Base-by-base conservation (phyloP, 2,329 filamentous ascomycete genomes). In the Trichoderma hamatum region DNA sequence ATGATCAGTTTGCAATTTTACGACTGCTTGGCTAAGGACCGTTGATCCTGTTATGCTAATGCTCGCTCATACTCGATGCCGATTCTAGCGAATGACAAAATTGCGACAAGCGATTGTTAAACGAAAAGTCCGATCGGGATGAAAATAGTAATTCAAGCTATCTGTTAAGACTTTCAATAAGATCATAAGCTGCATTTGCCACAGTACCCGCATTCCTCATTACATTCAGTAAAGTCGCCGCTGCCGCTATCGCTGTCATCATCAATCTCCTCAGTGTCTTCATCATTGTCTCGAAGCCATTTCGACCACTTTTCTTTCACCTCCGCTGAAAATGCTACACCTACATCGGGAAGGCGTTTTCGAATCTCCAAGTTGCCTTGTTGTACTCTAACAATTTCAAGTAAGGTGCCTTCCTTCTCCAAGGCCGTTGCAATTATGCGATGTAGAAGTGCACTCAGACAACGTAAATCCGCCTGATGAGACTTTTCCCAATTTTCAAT, bases 401-500 rank as follows among this genome's bases (percentile, higher is more conserved):
- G 46, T 56, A 72, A 74, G 5, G 71, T 72, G 1, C 71, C 71
- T 0, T 60, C 11, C 5, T 59, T 46, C 24, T 68, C 49, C 3
- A 59, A 59, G 3, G 70, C 71, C 5, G 36, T 70, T n/a, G 69
- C 62, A 1, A 72, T 70, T 10, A 76, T 69, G 5, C 71, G 69
- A 28, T 70, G 70, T 2, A 78, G 70, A 3, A 78, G 74, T 14
- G 67, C 21, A 11, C 39, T 70, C 4, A 83, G 71, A 7, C 71
- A 74, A 2, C 75, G 72, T 6, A 84, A 74, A 0, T 72, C 72
- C 1, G 66, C 24, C 19, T 76, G 72, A 43, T 80, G 77, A 4
- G 74, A 67, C 6, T 67, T 70, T 68, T 84, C 81, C 82, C 82
- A 84, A 1, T 71, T 58, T 3, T 71, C 61, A 24, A 83, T 71